Base-by-base conservation (phyloP, 2,329 filamentous ascomycete species). In the Aureobasidium mangrovei region DNA sequence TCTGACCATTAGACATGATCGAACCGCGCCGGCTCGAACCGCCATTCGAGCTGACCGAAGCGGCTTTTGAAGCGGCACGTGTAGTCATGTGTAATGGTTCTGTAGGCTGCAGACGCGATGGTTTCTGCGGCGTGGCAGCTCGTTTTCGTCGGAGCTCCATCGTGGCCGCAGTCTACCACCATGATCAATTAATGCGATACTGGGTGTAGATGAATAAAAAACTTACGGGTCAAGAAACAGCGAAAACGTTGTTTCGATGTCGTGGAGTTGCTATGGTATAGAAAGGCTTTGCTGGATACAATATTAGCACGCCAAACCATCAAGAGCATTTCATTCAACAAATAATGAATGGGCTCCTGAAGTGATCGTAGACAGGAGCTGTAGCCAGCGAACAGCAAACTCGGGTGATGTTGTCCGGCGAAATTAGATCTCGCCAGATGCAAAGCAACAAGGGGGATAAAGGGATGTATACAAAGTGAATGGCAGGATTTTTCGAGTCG, bases 21-120 rank as follows among this genome's bases (percentile, higher is more conserved):
- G 54, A 56, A 35, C 47, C 47, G n/a, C 54, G 48, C 9, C 54
- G 47, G 31, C 47, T 56, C 24, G 53, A 55, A 3, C 53, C 53
- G 8, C 53, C 53, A 29, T 43, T 49, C 7, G 54, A 56, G 7
- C 24, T 33, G 26, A 10, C 41, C 32, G 54, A 56, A 29, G n/a
- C 28, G 27, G 54, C 48, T 38, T 56, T 56, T 26, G 54, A 56
- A 12, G 54, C 62, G 36, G 59, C 60, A 43, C 61, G 59, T 38
- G 74, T 69, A 48, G 73, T 76, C 74, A 77, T 77, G 64, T 74
- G 72, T 62, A 74, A 66, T 52, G 72, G 71, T 64, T 70, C 68
- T 57, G 72, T 72, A 59, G 73, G 72, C 64, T 71, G 69, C 59
- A 74, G 71, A 60, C 54, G 54, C 12, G 54, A 56, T 49, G 54